Conservation (phyloP, 2,329 filamentous ascomycete species). For the Alternaria postmessia region DNA sequence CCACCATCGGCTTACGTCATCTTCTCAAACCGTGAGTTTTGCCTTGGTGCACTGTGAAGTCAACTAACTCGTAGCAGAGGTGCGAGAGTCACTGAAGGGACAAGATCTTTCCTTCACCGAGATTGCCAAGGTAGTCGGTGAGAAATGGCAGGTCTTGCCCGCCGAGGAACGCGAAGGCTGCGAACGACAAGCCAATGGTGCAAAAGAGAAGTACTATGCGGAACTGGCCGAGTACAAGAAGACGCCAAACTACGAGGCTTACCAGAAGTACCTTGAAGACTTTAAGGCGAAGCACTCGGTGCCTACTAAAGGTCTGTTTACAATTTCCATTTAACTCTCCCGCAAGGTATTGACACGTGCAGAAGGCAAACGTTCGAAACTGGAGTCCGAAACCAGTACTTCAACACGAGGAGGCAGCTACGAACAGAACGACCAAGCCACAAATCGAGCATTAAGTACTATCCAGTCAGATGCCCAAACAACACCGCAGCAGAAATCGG, state of each 20-base stretch:
- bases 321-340: neutral
- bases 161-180: slow-evolving; percentile 74
- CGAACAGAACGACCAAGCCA: slow-evolving; percentile 39
- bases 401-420: slow-evolving; percentile 44
- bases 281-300: slow-evolving; percentile 75
- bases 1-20: slow-evolving; percentile 85
- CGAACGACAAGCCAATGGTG: slow-evolving; percentile 73
- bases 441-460: slow-evolving; percentile 39
- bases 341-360: slow-evolving; percentile 28
- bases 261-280: slow-evolving; percentile 75
- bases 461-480: slow-evolving; percentile 31
- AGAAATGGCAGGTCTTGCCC: slow-evolving; percentile 79
- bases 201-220: slow-evolving; percentile 80
- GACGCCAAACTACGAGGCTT: slow-evolving; percentile 72
- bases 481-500: slow-evolving; percentile 28
- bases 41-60: neutral
- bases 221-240: slow-evolving; percentile 80
- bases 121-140: slow-evolving; percentile 82
- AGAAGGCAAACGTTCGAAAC: slow-evolving; percentile 56
- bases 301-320: slow-evolving; percentile 46
- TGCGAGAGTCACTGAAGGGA: slow-evolving; percentile 79
- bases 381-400: slow-evolving; percentile 50
- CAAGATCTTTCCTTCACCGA: slow-evolving; percentile 82
- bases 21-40: slow-evolving; percentile 78
- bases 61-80: slow-evolving; percentile 61